Percentiles rank a stretch among this genome's conserved stretches.
These are phyloP conservation scores for Eucalyptus marginata DNA, from an alignment of 345 rosid species.

Conservation along the genomic window DNA sequence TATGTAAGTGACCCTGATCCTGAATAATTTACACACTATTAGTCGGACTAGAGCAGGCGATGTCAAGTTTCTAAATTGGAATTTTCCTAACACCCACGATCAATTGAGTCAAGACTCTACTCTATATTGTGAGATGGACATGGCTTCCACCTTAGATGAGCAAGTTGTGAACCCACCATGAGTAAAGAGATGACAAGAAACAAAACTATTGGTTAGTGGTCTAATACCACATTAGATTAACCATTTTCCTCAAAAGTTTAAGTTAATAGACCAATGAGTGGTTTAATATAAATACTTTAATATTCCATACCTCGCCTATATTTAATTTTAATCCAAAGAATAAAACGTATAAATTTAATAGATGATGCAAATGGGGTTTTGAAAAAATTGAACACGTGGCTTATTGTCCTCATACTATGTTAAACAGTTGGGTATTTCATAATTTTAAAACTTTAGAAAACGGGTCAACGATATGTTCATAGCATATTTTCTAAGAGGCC, in stretches of 20 bases:
- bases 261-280: not conserved
- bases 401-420: not conserved
- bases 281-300: not conserved
- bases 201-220: not conserved
- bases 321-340: not conserved
- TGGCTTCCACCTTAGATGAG: not conserved
- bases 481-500: not conserved
- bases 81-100: not conserved
- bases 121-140: not conserved
- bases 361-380: not conserved
- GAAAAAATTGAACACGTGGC: not conserved
- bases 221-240: not conserved
- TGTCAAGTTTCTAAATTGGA: not conserved
- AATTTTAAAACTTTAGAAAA: not conserved
- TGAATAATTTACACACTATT: not conserved
- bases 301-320: rapidly evolving
- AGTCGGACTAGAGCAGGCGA: not conserved
- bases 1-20: not conserved
- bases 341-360: not conserved
- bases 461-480: not conserved
- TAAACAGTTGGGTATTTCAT: not conserved
- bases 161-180: not conserved
- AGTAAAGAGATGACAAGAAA: not conserved
- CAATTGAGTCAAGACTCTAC: not conserved
- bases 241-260: not conserved